phyloP scores from a whole-genome alignment of 257 asterid genomes.

The Solanum chmielewskii region DNA sequence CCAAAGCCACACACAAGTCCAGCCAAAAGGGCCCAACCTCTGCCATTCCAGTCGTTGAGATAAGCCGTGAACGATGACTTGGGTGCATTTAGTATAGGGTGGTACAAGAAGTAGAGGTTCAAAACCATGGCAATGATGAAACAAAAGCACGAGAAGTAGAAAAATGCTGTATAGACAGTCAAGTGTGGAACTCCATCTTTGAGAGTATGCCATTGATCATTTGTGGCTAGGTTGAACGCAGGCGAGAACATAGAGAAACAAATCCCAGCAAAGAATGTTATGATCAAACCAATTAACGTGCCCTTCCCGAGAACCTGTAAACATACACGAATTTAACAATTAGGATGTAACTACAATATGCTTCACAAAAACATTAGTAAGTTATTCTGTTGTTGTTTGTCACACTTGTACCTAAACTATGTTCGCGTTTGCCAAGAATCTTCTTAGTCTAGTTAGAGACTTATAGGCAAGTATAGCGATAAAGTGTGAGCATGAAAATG shows the following conservation, averaged over 20 bases:
- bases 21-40: constrained; percentile 89
- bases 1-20: constrained; percentile 93
- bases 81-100: constrained; percentile 59
- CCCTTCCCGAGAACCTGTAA: constrained; percentile 84
- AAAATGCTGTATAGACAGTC: constrained; percentile 78
- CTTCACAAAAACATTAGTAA: not conserved
- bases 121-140: constrained; percentile 58
- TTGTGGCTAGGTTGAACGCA: constrained; percentile 84
- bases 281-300: constrained; percentile 54
- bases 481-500: not conserved
- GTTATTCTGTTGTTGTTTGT: not conserved
- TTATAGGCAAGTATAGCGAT: not conserved
- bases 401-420: not conserved
- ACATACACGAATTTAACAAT: not conserved
- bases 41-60: constrained; percentile 68
- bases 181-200: constrained; percentile 58
- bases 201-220: constrained; percentile 79
- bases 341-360: not conserved
- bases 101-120: constrained; percentile 58
- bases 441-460: not conserved
- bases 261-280: constrained; percentile 82
- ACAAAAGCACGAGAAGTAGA: constrained; percentile 82
- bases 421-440: not conserved
- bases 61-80: constrained; percentile 67
- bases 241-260: constrained; percentile 89